Evolutionary conservation across 129 eudicot species (phyloP), one percentile per base, ranked within the genome.

Genomic region (Oenanthe sinensis): DNA sequence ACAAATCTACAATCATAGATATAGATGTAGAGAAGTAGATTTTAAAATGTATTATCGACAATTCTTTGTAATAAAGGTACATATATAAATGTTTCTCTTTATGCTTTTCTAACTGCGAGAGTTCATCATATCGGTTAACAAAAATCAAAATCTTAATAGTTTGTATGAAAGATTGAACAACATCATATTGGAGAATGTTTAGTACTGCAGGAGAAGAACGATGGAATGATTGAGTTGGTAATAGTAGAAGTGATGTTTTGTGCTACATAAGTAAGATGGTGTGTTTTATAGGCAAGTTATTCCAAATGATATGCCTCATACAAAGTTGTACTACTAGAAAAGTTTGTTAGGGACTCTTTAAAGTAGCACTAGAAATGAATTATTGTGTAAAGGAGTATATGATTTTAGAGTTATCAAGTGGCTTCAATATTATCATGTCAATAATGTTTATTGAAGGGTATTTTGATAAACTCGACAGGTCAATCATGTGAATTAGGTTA

Each of bases 331-430:
- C 5, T 58, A 22, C 2, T 10, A 9, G 5, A 67, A 63, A 30
- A 30, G 72, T 30, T 67, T 67, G 72, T 4, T 30, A 67, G 42
- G 22, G 72, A 60, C 68, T 9, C 16, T 60, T 60, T 67, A 67
- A 67, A 60, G 68, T 9, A 67, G 72, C 72, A 67, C 72, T 67
- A 30, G 30, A 65, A 70, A 70, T 36, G 45, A 70, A 70, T 36
- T 70, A 70, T 39, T 70, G 45, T 8, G 1, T 33, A 15, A 30
- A 36, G 74, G 45, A 8, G 63, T 5, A 6, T 20, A 8, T n/a
- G 67, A n/a, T 60, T 60, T 8, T n/a, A 11, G 68, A 30, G 1
- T 60, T 60, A 60, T 60, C 8, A 26, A n/a, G 67, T 60, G 4
- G 6, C 28, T 22, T 58, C 30, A 58, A 58, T 22, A n/a, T 62